Evolutionary conservation across 805 yeast species (phyloP), one percentile per base, ranked within the genome.

Genomic region (Tetrapisispora namnaoensis): DNA sequence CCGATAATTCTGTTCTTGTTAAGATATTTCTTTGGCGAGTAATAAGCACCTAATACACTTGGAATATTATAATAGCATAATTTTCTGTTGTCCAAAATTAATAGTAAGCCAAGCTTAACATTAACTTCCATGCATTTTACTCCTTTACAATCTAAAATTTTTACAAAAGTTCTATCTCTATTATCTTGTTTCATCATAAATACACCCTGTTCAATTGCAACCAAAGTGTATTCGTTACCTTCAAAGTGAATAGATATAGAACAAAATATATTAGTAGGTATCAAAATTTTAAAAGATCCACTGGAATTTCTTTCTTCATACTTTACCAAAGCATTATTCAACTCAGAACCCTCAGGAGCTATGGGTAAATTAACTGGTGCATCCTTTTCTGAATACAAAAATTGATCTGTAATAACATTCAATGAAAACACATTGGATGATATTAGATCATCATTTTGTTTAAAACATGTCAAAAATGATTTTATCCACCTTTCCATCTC

Each of bases 161-260:
- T 56, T 2, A 55, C 49, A 44, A 61, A 59, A 4, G 18, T 43
- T 1, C 46, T 56, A 8, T 35, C 37, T 5, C 2, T 17, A 5
- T 24, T 22, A 18, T 50, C 54, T 9, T 55, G 55, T 30, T 42
- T 21, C 11, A 74, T 63, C 53, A 85, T 63, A 55, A 75, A 83
- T 1, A 88, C 65, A 0, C 96, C 95, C 46, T 71, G 66, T 1
- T 73, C 73, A 2, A 84, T 70, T 1, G 93, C 95, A 20, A 83
- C 60, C 2, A 85, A 62, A 39, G 72, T 63, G 51, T 74, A 82
- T 11, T 58, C 66, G 21, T 70, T 70, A 3, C 72, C 74, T 28
- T 73, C 71, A 55, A 70, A 73, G 14, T 58, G 61, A 51, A 86
- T 76, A 22, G 71, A 59, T 1, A 72, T 67, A 3, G 77, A 67